Evolutionary conservation across 1,284 basidiomycete species (phyloP).

Genomic region (Singerocomus inundabilis): DNA sequence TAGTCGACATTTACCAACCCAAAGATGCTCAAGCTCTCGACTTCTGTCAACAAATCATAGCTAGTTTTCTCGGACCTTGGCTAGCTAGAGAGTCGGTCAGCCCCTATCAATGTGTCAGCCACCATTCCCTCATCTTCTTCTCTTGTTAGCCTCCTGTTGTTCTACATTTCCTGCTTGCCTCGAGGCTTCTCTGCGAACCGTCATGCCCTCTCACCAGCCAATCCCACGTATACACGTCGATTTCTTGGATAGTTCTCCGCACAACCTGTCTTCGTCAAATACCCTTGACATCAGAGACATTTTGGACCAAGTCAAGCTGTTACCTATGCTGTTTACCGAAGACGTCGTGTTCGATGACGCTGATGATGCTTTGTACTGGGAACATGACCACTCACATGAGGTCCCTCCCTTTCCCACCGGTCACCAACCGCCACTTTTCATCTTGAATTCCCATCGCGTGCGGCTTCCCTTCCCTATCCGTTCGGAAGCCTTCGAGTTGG

Average conservation of each 20-base stretch:
- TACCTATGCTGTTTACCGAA: slow-evolving; percentile 26
- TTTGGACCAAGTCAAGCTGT: slow-evolving; percentile 12
- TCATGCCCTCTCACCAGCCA: slow-evolving; percentile 17
- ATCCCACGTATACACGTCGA: slow-evolving; percentile 29
- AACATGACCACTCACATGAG: slow-evolving; percentile 11
- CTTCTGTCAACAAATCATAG: neutral
- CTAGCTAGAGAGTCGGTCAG: slow-evolving; percentile 18
- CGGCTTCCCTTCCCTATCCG: slow-evolving; percentile 30
- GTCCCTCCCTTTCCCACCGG: slow-evolving; percentile 28
- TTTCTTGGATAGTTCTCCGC: slow-evolving; percentile 12
- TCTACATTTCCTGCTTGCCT: slow-evolving; percentile 9
- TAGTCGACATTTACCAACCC: slow-evolving; percentile 4
- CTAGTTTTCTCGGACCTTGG: neutral
- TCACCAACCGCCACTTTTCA: slow-evolving; percentile 26
- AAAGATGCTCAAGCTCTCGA: neutral
- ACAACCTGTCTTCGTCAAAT: slow-evolving; percentile 21
- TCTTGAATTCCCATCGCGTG: slow-evolving; percentile 24
- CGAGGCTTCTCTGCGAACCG: slow-evolving; percentile 2
- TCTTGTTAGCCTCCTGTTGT: slow-evolving; percentile 10
- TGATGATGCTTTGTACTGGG: slow-evolving; percentile 11
- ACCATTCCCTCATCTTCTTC: slow-evolving; percentile 2
- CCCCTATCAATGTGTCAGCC: slow-evolving; percentile 30
- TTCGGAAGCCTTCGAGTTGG: slow-evolving; percentile 22
- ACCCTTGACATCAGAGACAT: slow-evolving; percentile 32
- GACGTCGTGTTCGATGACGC: slow-evolving; percentile 5